Evolutionary conservation across 306 rosid species (phyloP), one percentile per base, ranked within the genome.

Genomic region (Cicer chorassanicum): DNA sequence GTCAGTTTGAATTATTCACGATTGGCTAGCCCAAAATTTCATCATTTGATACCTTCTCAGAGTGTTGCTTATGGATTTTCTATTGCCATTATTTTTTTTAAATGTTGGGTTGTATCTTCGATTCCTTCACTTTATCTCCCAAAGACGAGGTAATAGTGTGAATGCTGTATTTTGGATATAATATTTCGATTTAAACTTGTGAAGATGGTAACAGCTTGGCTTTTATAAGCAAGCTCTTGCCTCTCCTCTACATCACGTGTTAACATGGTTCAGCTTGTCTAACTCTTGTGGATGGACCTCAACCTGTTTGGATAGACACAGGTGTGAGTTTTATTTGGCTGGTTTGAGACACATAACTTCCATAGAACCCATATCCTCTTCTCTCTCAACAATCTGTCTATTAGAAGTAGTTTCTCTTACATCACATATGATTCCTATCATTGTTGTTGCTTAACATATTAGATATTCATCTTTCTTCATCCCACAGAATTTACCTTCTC

Each of bases 391-490:
- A 21, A 2, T 56, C 38, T 9, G 63, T n/a, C 63, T 56, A 19
- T 56, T 9, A 56, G 8, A 56, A 16, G 63, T 56, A 7, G 39
- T 56, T 19, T 56, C 39, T 55, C 62, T 34, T 21, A 24, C 62
- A 56, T 55, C 12, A 19, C 38, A 55, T 55, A 55, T 18, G n/a
- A 12, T 55, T 9, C 62, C 62, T 9, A 55, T 9, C 62, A 19
- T 55, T 55, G 19, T 55, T 55, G 38, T 55, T 78, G 56, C 21
- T 57, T 73, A 36, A 41, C 60, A 64, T 65, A 41, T 51, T 69
- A 15, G 40, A 9, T 45, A 8, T 45, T 13, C 50, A 45, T 29
- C 34, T 9, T 9, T 45, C 50, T 45, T 45, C 50, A 13, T 11
- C 50, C 50, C 50, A 45, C 50, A 4, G 18, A 4, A 12, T 60